Evolutionary conservation across 2,329 filamentous ascomycete species (phyloP), one percentile per base, ranked within the genome.

Genomic region (Pseudogymnoascus sp.): DNA sequence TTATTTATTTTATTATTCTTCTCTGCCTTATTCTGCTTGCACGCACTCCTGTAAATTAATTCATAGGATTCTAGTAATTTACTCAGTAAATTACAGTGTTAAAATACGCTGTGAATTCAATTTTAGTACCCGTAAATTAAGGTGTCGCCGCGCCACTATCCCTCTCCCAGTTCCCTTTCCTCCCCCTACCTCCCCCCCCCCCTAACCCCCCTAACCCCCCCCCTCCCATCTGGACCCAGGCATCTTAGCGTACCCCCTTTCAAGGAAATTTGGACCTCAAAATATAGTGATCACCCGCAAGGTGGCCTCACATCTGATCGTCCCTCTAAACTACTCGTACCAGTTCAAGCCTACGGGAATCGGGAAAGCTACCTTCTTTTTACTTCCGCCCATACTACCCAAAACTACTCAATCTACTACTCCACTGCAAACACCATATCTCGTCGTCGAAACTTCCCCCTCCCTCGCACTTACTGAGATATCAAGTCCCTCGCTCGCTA

Each of bases 181-280:
- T 23, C 11, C 21, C 42, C 42, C 26, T 38, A 21, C 6, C 19
- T 10, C 17, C 40, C 40, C 10, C n/a, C 6, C 5, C n/a, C 3
- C n/a, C n/a, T n/a, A n/a, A n/a, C 36, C 36, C 36, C 40, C 40
- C 10, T 21, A 44, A 40, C 38, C 35, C 0, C 15, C 31, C 28
- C 33, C 33, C 33, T 35, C 31, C 31, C 31, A 33, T 33, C 35
- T 36, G 4, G 35, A 44, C 40, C 42, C 42, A 47, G 42, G 23
- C 44, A 10, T 53, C 44, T 53, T 53, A 53, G 44, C 44, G 44
- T 53, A 53, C 44, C 44, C 44, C 44, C 44, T 53, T 53, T 53
- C 44, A 53, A 38, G 57, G 57, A 60, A 60, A 60, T 60, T 60
- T 60, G 76, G 13, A 72, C 75, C 64, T 68, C 71, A 66, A 66